These are phyloP conservation scores for Calocybe cyanea DNA, from an alignment of 768 basidiomycete genomes.

Conservation along the genomic window DNA sequence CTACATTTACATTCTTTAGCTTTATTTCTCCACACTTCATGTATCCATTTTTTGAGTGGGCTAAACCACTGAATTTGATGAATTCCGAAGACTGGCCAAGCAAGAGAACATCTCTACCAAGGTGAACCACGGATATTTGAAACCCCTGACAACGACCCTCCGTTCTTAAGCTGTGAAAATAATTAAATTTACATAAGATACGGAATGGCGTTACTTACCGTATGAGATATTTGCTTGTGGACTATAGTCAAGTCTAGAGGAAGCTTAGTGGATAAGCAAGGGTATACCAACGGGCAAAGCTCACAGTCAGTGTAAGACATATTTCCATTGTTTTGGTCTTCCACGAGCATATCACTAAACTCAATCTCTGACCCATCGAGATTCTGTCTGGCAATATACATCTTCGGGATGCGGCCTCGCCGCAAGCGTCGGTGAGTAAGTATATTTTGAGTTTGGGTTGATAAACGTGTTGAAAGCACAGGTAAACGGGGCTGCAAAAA, in stretches of 20 bases:
- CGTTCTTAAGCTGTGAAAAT: constrained; percentile 31
- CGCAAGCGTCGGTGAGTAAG: constrained; percentile 61
- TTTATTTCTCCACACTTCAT: constrained; percentile 19
- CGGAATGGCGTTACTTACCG: constrained; percentile 30
- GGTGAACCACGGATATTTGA: constrained; percentile 36
- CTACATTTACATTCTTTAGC: constrained; percentile 26
- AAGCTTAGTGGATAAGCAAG: constrained; percentile 6
- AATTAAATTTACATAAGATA: neutral
- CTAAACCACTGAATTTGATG: constrained; percentile 26
- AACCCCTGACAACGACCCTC: constrained; percentile 35
- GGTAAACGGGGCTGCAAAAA: neutral
- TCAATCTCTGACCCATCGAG: constrained; percentile 92
- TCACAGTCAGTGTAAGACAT: constrained; percentile 89
- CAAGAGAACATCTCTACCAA: constrained; percentile 28
- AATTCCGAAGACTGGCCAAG: constrained; percentile 17
- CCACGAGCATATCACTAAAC: constrained; percentile 95
- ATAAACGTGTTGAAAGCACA: constrained; percentile 35
- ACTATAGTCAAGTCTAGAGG: constrained; percentile 42
- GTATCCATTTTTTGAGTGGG: constrained; percentile 25
- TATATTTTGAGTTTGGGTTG: constrained; percentile 82
- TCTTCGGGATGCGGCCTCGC: constrained; percentile 49
- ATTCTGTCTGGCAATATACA: constrained; percentile 85
- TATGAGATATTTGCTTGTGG: constrained; percentile 45
- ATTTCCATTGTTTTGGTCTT: constrained; percentile 95
- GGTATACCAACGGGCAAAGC: constrained; percentile 22